Evolutionary conservation across 1,139 yeast species (phyloP).

Genomic region (Debaryomyces coudertii): DNA sequence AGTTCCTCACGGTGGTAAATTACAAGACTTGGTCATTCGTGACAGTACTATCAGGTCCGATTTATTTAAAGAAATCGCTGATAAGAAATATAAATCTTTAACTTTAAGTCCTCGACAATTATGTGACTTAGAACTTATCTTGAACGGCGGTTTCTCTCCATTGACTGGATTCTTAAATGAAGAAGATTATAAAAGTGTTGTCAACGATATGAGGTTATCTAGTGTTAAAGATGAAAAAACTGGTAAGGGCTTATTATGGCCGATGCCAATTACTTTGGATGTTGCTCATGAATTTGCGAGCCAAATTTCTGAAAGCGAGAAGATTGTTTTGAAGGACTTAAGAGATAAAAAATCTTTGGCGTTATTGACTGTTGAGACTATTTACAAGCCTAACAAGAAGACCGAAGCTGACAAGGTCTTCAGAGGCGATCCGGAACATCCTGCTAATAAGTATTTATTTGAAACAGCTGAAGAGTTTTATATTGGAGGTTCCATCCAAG

Average conservation of each 20-base stretch:
- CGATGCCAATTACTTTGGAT: conserved; percentile 92
- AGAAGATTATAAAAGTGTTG: conserved; percentile 81
- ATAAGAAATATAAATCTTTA: conserved; percentile 49
- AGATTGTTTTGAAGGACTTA: conserved; percentile 76
- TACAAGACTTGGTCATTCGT: conserved; percentile 83
- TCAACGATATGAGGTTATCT: conserved; percentile 71
- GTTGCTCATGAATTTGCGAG: conserved; percentile 59
- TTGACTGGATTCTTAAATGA: conserved; percentile 82
- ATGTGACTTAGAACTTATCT: conserved; percentile 88
- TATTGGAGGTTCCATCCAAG: conserved; percentile 86
- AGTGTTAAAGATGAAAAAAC: conserved; percentile 37
- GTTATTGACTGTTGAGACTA: conserved; percentile 74
- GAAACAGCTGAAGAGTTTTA: conserved; percentile 81
- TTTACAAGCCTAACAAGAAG: conserved; percentile 79
- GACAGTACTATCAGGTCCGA: conserved; percentile 64
- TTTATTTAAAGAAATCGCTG: conserved; percentile 60
- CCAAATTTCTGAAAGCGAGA: conserved; percentile 54
- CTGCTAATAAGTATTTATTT: conserved; percentile 76
- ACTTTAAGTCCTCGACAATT: conserved; percentile 83
- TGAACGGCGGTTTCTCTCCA: conserved; percentile 95
- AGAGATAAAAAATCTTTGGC: conserved; percentile 85
- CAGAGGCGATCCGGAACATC: conserved; percentile 97
- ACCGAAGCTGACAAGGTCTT: conserved; percentile 83
- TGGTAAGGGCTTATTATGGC: conserved; percentile 77
- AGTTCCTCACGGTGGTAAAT: conserved; percentile 86